Conservation (phyloP, 2,329 filamentous ascomycete species). For the Colletotrichum sp. region DNA sequence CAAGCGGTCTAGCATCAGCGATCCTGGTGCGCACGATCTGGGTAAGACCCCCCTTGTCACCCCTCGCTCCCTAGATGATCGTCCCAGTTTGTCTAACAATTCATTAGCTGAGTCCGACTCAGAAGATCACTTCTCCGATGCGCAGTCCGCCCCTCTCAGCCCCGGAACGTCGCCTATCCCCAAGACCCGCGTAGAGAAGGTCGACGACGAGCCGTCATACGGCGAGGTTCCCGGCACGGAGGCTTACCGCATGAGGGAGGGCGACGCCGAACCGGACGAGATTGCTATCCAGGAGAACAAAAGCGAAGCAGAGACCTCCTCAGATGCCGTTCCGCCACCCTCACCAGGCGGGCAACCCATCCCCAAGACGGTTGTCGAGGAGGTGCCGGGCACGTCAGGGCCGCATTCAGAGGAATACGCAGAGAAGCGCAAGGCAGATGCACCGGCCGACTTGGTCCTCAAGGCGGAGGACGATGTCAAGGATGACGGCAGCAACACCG, state of each 20-base stretch:
- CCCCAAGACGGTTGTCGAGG: slow-evolving; percentile 59
- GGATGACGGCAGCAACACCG: slow-evolving; percentile 32
- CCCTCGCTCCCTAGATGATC: background rate
- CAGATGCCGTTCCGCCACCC: slow-evolving; percentile 22
- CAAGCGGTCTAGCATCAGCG: slow-evolving; percentile 45
- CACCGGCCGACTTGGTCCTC: slow-evolving; percentile 57
- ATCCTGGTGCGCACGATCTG: slow-evolving; percentile 65
- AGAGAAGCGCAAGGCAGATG: slow-evolving; percentile 54
- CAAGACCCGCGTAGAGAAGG: slow-evolving; percentile 63
- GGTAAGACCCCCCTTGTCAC: slow-evolving; percentile 40
- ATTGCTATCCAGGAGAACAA: slow-evolving; percentile 48
- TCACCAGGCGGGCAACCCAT: slow-evolving; percentile 43
- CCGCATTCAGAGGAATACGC: slow-evolving; percentile 49
- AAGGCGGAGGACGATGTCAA: slow-evolving; percentile 46
- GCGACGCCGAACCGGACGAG: slow-evolving; percentile 65
- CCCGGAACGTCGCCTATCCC: slow-evolving; percentile 57
- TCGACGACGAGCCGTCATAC: slow-evolving; percentile 62
- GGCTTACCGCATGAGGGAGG: slow-evolving; percentile 59
- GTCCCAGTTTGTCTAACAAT: slow-evolving; percentile 26
- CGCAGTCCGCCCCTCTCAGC: slow-evolving; percentile 57
- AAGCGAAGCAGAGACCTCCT: slow-evolving; percentile 24
- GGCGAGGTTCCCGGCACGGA: slow-evolving; percentile 67
- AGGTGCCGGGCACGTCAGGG: slow-evolving; percentile 49
- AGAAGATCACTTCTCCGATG: slow-evolving; percentile 74
- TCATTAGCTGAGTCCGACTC: slow-evolving; percentile 59